phyloP scores from a whole-genome alignment of 164 flowering plant genomes.

The Sedum album region DNA sequence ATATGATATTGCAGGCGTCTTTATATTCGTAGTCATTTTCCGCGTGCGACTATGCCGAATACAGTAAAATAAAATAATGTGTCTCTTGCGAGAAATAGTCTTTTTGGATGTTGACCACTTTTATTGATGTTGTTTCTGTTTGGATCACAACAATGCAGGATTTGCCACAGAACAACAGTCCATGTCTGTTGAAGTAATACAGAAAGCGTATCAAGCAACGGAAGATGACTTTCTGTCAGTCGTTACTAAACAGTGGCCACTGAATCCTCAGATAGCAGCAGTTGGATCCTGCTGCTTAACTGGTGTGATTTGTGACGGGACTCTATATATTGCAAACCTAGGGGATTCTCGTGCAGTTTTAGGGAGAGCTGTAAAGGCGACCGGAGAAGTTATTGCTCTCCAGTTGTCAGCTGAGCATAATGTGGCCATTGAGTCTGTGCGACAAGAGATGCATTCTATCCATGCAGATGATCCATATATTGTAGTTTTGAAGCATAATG shows the following conservation, averaged over 20 bases:
- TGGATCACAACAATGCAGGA: slow-evolving; percentile 16
- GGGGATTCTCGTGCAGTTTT: slow-evolving; percentile 61
- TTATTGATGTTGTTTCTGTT: neutral
- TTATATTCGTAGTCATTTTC: neutral
- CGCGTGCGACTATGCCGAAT: neutral
- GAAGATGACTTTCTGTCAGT: slow-evolving; percentile 45
- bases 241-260: slow-evolving; percentile 45
- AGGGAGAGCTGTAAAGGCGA: slow-evolving; percentile 45
- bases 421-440: slow-evolving; percentile 49
- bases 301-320: slow-evolving; percentile 41
- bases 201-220: slow-evolving; percentile 47
- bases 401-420: slow-evolving; percentile 65
- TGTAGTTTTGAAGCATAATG: slow-evolving; percentile 63
- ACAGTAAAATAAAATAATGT: too few relatives aligned
- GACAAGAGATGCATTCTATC: slow-evolving; percentile 58
- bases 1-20: neutral
- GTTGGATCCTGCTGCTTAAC: slow-evolving; percentile 55
- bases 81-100: neutral
- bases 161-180: slow-evolving; percentile 39
- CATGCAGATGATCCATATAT: slow-evolving; percentile 63
- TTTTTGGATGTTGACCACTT: neutral
- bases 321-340: slow-evolving; percentile 41
- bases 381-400: slow-evolving; percentile 58
- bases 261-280: slow-evolving; percentile 53
- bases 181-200: slow-evolving; percentile 47